A percentile compares a stretch with the other conserved stretches of the same genome.
phyloP scores from a whole-genome alignment of 2,329 filamentous ascomycete species.

The Cercospora citrullina region DNA sequence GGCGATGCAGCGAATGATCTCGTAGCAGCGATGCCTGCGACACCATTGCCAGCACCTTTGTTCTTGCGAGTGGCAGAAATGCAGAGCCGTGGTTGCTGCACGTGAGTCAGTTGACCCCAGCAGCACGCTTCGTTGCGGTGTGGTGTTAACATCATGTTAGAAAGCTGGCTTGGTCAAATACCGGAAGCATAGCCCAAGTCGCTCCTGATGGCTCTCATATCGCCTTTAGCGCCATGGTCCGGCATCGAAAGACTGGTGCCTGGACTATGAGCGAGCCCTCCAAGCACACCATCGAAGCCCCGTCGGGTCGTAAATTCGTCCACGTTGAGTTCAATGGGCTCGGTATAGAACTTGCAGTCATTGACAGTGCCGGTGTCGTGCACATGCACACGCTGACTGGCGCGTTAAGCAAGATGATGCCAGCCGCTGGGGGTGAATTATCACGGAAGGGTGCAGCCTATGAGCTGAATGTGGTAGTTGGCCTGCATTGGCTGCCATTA shows the following conservation, averaged over 20 bases:
- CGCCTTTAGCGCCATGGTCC: constrained; percentile 70
- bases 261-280: constrained; percentile 79
- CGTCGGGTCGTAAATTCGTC: constrained; percentile 66
- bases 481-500: constrained; percentile 71
- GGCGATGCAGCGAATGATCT: constrained; percentile 61
- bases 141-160: constrained; percentile 48
- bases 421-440: constrained; percentile 56
- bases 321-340: constrained; percentile 81
- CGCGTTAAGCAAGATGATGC: constrained; percentile 69
- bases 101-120: constrained; percentile 58
- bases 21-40: constrained; percentile 53
- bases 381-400: constrained; percentile 70
- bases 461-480: constrained; percentile 75
- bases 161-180: constrained; percentile 82
- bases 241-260: constrained; percentile 65
- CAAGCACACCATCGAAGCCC: constrained; percentile 61
- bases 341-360: constrained; percentile 76
- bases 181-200: constrained; percentile 81
- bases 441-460: constrained; percentile 66
- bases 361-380: constrained; percentile 77
- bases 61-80: constrained; percentile 75
- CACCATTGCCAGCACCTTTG: constrained; percentile 59
- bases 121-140: not conserved
- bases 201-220: constrained; percentile 68
- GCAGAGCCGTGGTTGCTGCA: constrained; percentile 72